Conservation (phyloP, 2,329 filamentous ascomycete species). For the Pezicula rhizophila region DNA sequence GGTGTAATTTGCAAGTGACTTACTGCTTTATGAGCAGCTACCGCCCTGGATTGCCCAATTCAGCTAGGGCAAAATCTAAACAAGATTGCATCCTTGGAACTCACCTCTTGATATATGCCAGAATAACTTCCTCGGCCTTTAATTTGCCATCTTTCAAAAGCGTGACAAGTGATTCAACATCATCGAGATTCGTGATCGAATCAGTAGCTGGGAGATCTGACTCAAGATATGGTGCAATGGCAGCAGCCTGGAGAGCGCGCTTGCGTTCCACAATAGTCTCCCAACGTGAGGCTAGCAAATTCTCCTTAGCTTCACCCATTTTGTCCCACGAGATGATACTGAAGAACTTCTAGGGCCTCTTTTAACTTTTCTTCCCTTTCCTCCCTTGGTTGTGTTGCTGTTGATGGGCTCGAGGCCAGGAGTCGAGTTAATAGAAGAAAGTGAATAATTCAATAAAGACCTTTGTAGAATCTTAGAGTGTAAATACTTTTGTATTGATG, state of each 20-base stretch:
- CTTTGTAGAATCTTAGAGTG: no score
- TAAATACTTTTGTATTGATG: no score
- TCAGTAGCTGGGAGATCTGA: not conserved
- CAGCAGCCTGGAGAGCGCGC: not conserved
- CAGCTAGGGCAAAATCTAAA: not conserved
- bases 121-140: not conserved
- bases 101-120: slow-evolving; percentile 1
- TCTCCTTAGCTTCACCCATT: not conserved
- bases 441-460: no score
- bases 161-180: slow-evolving; percentile 4
- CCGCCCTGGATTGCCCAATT: not conserved
- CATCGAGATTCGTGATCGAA: slow-evolving; percentile 4
- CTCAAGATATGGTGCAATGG: slow-evolving; percentile 3
- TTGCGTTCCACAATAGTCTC: slow-evolving; percentile 4
- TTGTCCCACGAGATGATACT: not conserved
- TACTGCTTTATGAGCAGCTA: slow-evolving; percentile 1
- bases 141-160: slow-evolving; percentile 1
- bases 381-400: no score
- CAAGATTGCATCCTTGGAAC: not conserved
- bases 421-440: no score
- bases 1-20: not conserved
- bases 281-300: not conserved
- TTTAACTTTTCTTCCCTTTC: no score
- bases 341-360: no score
- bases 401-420: no score